Base-by-base conservation (phyloP, 2,329 filamentous ascomycete genomes). In the Alternaria arbusti region DNA sequence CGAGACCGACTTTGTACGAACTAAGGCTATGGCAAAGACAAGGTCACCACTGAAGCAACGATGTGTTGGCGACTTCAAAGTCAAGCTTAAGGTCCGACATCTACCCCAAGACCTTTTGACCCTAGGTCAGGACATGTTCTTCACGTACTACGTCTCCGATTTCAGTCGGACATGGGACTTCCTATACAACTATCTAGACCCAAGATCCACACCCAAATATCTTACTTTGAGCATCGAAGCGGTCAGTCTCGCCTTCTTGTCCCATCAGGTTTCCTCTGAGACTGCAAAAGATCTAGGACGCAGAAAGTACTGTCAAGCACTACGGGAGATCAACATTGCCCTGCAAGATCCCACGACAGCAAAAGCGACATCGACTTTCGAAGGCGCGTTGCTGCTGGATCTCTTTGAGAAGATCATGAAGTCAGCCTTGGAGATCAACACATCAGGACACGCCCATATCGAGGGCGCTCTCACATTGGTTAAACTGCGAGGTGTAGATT, bases 391-490 rank as follows among this genome's bases (percentile, higher is more conserved):
- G 9, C 56, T 77, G 6, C 61, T 76, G 15, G 70, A 74, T 28
- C 66, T 76, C 4, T 77, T 72, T 49, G 74, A 76, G 54, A 72
- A 74, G 51, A 70, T 77, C 9, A 66, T 59, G n/a, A 69, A 68
- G 17, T 59, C 67, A 6, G 43, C 45, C 17, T 44, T 61, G 12
- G 54, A 54, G 13, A 25, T 50, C 9, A 54, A 64, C 9, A 58
- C 63, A 3, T 50, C 67, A 4, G 65, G 66, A 7, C 59, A 67
- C 25, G 70, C 69, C 13, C 74, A 77, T 47, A 62, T 75, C 1
- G 63, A 72, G 47, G 74, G 74, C 22, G 70, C 74, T 4, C 49
- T 77, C 8, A 63, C 69, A 12, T 62, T 76, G 5, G 68, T 74
- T 2, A 74, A 71, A 32, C 57, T 76, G 6, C 55, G 70, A 5